Evolutionary conservation across 2,329 filamentous ascomycete genomes (phyloP), one percentile per base, ranked within the genome.

Genomic region (Botrytis fabae): DNA sequence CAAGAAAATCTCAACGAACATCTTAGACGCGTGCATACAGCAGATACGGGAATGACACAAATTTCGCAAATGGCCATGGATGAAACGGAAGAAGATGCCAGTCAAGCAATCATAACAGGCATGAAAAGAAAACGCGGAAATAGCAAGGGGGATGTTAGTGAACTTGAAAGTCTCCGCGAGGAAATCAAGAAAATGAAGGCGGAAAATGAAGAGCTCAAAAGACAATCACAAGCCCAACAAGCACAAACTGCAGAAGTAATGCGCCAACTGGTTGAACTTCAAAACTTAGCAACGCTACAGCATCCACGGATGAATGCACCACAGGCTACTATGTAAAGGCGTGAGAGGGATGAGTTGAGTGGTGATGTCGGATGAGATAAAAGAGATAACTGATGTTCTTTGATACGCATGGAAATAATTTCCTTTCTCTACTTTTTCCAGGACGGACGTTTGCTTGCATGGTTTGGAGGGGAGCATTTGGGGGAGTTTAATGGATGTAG

Each of bases 1-100:
- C 93, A 95, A 80, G 95, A 98, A 83, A 98, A 98, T 79, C 86
- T 98, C 6, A 94, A 95, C 80, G 95, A 98, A 83, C 95, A 98
- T 82, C 85, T 98, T 28, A 92, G 95, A 32, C 91, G 95, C 40
- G 93, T 97, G n/a, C 95, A 98, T 81, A 91, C 88, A 60, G 85
- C 88, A 60, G 85, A 86, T 65, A 83, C 85, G 59, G 83, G 80
- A 42, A 80, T 83, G 8, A 74, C 40, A 71, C 78, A 63, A 79
- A 72, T 77, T 48, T 74, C 42, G 70, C 78, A 63, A 79, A 72
- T 77, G 59, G 75, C 77, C 18, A 80, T 79, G n/a, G 84, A 84
- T 68, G 85, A 86, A n/a, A 79, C 77, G 1, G 80, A 79, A 75
- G 77, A 78, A 60, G 80, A 78, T 75, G 76, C 62, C 86, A 88